Base-by-base conservation (phyloP, 2,329 filamentous ascomycete genomes). In the Diaporthe ampelina region DNA sequence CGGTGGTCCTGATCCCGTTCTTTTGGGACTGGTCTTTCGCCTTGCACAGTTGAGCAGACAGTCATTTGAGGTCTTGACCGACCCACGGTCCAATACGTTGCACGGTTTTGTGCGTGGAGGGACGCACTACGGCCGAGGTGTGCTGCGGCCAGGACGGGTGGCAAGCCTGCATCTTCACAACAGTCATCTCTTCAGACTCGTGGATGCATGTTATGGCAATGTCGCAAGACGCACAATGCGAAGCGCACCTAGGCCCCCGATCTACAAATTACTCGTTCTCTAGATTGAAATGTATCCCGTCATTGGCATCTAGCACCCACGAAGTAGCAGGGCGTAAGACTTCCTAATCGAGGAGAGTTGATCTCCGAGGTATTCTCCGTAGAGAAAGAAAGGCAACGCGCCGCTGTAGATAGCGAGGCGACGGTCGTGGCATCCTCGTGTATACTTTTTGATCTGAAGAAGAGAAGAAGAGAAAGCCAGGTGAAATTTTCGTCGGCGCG, bases 401-500 rank as follows among this genome's bases (percentile, higher is more conserved):
- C 88, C 89, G 90, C 89, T 88, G 89, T 91, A 81, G 84, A 80
- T 80, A 78, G 74, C 87, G 86, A 84, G 85, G 85, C 90, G 89
- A 88, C 84, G 88, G 89, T 91, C 89, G 89, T 91, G 89, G 89
- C 89, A 84, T 84, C 88, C 90, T 88, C 84, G 84, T 90, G 85
- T 82, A 85, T 83, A 86, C 88, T 91, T 91, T 91, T 91, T 91
- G 89, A 91, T 91, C 84, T 86, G 79, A 83, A 78, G 83, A 86
- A 85, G 84, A 82, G 85, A 86, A 84, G 83, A 84, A 83, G 81
- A 81, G 81, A 83, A 76, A 61, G 57, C 76, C 78, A 79, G 72
- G 77, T 76, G 76, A 79, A 80, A 79, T 79, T 81, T 83, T 82
- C 76, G 58, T 76, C 75, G 35, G 70, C 70, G 50, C 52, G 75